Evolutionary conservation across 2,329 filamentous ascomycete species (phyloP).

Genomic region (Fusarium sp.): DNA sequence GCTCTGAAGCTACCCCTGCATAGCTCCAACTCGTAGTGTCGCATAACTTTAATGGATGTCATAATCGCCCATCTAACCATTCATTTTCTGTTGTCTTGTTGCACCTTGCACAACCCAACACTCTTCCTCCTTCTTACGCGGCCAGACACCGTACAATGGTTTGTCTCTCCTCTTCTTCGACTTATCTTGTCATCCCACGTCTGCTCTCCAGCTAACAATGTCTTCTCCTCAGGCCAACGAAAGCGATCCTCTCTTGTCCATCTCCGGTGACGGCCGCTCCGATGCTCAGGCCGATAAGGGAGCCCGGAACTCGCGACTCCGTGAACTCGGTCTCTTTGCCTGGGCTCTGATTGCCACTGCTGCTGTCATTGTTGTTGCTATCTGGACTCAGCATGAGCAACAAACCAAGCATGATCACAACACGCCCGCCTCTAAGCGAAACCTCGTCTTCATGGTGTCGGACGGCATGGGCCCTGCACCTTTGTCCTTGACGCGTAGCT

Average conservation of each 20-base stretch:
- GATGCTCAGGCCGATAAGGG: slow-evolving; percentile 37
- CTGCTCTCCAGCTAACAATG: slow-evolving; percentile 22
- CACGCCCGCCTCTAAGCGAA: slow-evolving; percentile 74
- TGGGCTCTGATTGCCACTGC: slow-evolving; percentile 87
- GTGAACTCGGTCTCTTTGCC: slow-evolving; percentile 78
- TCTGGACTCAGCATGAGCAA: slow-evolving; percentile 78
- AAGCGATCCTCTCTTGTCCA: slow-evolving; percentile 55
- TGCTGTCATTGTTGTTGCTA: slow-evolving; percentile 79
- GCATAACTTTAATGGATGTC: slow-evolving; percentile 1
- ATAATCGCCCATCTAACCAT: slow-evolving; percentile 5
- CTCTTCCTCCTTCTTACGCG: slow-evolving; percentile 15
- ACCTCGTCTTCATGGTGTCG: slow-evolving; percentile 98
- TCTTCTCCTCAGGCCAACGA: slow-evolving; percentile 49
- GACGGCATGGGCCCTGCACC: slow-evolving; percentile 98
- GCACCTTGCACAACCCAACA: slow-evolving; percentile 10
- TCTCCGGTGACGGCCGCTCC: slow-evolving; percentile 45
- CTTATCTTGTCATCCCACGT: slow-evolving; percentile 4
- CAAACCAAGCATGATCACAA: slow-evolving; percentile 51
- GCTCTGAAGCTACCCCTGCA: slow-evolving; percentile 13
- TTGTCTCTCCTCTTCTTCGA: slow-evolving; percentile 13
- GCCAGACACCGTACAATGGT: slow-evolving; percentile 29
- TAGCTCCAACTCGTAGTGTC: slow-evolving; percentile 13
- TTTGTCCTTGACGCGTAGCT: slow-evolving; percentile 85
- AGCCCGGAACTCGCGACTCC: slow-evolving; percentile 56
- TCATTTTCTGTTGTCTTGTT: not conserved